phyloP scores from a whole-genome alignment of 768 basidiomycete genomes.

The Paxillus rubicundulus region DNA sequence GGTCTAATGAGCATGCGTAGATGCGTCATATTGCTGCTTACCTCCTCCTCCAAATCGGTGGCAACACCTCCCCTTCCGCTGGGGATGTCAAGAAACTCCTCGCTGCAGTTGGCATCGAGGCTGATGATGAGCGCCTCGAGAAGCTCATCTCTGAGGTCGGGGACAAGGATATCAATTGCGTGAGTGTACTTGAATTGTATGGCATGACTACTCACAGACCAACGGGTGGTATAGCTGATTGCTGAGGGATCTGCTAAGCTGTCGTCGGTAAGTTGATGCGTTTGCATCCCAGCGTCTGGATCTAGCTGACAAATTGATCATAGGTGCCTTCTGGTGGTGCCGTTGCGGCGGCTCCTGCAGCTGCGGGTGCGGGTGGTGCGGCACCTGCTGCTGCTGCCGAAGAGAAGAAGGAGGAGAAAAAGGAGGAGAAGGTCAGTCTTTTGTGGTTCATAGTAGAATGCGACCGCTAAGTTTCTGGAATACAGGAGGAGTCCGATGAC shows the following conservation, averaged over 20 bases:
- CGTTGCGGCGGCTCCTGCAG: constrained; percentile 54
- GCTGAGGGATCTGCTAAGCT: constrained; percentile 91
- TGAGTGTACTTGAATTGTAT: constrained; percentile 34
- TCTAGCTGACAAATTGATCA: constrained; percentile 5
- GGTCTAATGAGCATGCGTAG: constrained; percentile 33
- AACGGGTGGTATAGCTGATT: constrained; percentile 60
- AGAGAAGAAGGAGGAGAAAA: constrained; percentile 83
- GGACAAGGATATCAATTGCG: constrained; percentile 85
- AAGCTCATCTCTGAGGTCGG: constrained; percentile 86
- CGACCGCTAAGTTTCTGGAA: not conserved
- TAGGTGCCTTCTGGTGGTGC: constrained; percentile 92
- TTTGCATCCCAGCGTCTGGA: not conserved
- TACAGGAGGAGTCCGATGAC: constrained; percentile 90
- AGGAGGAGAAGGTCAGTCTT: constrained; percentile 76
- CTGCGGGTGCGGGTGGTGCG: constrained; percentile 47
- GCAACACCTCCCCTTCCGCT: constrained; percentile 84
- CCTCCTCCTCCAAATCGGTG: constrained; percentile 93
- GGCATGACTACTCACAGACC: not conserved
- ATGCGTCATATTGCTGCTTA: constrained; percentile 96
- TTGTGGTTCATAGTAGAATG: not conserved
- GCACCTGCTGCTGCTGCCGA: constrained; percentile 53
- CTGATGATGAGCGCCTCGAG: constrained; percentile 75
- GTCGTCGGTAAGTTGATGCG: constrained; percentile 67
- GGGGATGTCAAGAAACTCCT: constrained; percentile 88
- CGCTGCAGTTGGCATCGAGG: constrained; percentile 80